These are phyloP conservation scores for Piloderma croceum DNA, from an alignment of 768 basidiomycete genomes.

Conservation along the genomic window DNA sequence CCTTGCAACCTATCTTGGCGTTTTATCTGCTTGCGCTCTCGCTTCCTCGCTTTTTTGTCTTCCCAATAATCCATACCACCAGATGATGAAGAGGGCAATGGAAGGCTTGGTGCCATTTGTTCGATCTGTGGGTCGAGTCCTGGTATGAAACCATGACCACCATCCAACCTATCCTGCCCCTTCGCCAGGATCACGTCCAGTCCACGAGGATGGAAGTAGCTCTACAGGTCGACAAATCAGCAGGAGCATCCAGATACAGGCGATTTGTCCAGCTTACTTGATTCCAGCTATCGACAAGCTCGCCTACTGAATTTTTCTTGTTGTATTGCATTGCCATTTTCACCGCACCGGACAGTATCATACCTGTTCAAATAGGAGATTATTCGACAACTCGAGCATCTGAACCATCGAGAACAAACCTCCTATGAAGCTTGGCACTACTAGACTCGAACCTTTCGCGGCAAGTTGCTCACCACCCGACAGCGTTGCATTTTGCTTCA, in stretches of 20 bases:
- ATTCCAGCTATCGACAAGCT: constrained; percentile 47
- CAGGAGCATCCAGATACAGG: background rate
- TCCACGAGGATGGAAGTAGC: constrained; percentile 43
- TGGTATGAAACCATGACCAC: too few relatives aligned
- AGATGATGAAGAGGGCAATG: too few relatives aligned
- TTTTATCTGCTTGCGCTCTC: too few relatives aligned
- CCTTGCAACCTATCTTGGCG: too few relatives aligned
- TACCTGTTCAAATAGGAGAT: constrained; percentile 29
- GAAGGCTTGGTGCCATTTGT: too few relatives aligned
- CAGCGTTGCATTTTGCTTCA: constrained; percentile 30
- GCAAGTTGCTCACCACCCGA: constrained; percentile 28
- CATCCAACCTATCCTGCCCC: too few relatives aligned
- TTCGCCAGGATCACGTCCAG: constrained; percentile 38
- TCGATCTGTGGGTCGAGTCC: too few relatives aligned
- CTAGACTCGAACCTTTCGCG: constrained; percentile 13
- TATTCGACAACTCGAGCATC: constrained; percentile 20
- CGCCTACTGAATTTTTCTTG: constrained; percentile 35
- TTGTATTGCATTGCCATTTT: constrained; percentile 25
- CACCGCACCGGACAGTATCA: constrained; percentile 8
- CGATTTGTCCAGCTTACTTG: constrained; percentile 32
- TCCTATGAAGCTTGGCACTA: background rate
- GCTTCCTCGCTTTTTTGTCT: too few relatives aligned
- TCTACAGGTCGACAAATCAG: constrained; percentile 21
- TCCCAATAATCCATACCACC: too few relatives aligned
- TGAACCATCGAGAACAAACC: constrained; percentile 10